Evolutionary conservation across 192 early-diverging fungal genomes (phyloP), one percentile per base, ranked within the genome.

Genomic region (Umbelopsis ramanniana): DNA sequence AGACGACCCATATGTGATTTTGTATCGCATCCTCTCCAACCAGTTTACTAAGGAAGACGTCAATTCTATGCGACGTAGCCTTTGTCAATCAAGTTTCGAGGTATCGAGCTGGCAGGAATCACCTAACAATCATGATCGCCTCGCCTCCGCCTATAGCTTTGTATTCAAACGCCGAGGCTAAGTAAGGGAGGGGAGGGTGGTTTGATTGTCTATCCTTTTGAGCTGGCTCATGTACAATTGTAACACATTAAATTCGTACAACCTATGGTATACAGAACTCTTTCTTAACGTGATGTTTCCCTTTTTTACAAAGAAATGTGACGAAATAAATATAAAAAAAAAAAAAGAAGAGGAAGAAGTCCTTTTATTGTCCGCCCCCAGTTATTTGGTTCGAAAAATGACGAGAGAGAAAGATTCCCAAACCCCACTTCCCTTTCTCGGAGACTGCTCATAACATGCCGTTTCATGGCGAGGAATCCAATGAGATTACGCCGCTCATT

Each of bases 51-150:
- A 63, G 17, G 57, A 63, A 9, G 57, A 63, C 14, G 57, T 63
- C 15, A 63, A 63, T 37, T 35, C 57, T 35, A 63, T 63, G 57
- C 57, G 57, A 19, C 24, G 33, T n/a, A 63, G 29, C 6, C 57
- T 63, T 29, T 63, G 57, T n/a, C 57, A 63, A 14, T 63, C 57
- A 5, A 63, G 57, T 33, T 63, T 63, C 35, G 57, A 63, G 17
- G 57, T 63, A 63, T 63, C 57, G 14, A 63, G 33, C 17, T 63
- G 57, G 57, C 57, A 29, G 37, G 26, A 17, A 22, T 17, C 29
- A 7, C 26, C 57, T 11, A 63, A 17, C 19, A 38, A 29, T 19
- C 57, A 63, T 19, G 57, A 63, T 37, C 57, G 57, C 26, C 57
- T 63, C 2, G 57, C 57, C 15, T 63, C 57, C 12, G 57, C 57